These are phyloP conservation scores for Blechomonas ayalai DNA, from an alignment of 208 protist species.

Conservation along the genomic window DNA sequence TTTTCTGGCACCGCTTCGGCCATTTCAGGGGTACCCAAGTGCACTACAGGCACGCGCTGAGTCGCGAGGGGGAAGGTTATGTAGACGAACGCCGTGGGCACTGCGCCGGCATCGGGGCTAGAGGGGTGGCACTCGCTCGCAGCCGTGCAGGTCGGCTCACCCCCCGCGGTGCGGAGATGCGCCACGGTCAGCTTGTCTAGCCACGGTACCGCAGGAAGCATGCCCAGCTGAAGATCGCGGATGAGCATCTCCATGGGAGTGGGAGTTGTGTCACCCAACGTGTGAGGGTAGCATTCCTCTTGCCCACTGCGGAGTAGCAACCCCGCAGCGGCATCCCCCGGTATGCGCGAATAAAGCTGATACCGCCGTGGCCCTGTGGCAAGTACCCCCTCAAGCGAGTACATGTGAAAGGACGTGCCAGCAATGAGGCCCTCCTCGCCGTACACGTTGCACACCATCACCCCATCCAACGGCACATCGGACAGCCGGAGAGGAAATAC, in stretches of 20 bases:
- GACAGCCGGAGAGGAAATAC: slow-evolving; percentile 73
- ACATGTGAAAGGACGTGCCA: slow-evolving; percentile 21
- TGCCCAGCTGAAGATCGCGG: slow-evolving; percentile 20
- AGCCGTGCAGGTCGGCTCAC: background rate
- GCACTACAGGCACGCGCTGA: slow-evolving; percentile 19
- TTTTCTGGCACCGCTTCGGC: background rate
- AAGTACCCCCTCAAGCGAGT: background rate
- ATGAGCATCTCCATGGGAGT: slow-evolving; percentile 14
- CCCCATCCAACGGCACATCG: slow-evolving; percentile 79
- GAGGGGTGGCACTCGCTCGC: background rate
- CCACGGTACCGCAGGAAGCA: slow-evolving; percentile 57
- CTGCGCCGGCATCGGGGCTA: background rate
- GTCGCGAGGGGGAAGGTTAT: slow-evolving; percentile 40
- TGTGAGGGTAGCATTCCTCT: too few relatives aligned
- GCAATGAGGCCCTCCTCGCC: slow-evolving; percentile 16
- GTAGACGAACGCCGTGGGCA: slow-evolving; percentile 9
- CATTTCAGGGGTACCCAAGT: slow-evolving; percentile 1
- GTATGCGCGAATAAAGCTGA: background rate
- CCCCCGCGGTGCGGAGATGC: slow-evolving; percentile 18
- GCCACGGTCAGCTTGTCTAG: slow-evolving; percentile 62
- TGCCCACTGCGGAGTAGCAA: too few relatives aligned
- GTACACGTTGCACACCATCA: slow-evolving; percentile 41
- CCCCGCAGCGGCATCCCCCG: too few relatives aligned
- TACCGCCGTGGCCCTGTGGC: background rate
- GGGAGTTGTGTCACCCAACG: too few relatives aligned